A percentile compares a stretch with the other conserved stretches of the same genome.
Conservation (phyloP, 106 monocot species). For the Dactylorhiza incarnata region DNA sequence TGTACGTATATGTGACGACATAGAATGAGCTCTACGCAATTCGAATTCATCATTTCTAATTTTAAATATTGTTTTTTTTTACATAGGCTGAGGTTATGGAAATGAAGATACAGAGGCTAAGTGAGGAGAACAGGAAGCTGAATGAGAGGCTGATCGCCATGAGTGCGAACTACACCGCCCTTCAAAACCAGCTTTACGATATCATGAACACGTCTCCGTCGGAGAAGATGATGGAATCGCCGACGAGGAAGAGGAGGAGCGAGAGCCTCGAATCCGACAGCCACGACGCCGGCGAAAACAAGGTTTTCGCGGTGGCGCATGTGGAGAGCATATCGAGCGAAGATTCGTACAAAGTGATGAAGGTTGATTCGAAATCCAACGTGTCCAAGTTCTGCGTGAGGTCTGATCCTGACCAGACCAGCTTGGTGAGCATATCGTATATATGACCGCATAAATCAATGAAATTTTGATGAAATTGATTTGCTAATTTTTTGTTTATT, state of each 20-base stretch:
- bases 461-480: not conserved
- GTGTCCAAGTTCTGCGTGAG: not conserved
- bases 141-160: conserved; percentile 16
- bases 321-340: conserved; percentile 3
- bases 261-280: not conserved
- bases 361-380: not conserved
- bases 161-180: not conserved
- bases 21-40: not conserved
- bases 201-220: not conserved
- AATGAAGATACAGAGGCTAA: conserved; percentile 4
- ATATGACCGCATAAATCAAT: not conserved
- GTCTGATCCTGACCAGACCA: not conserved
- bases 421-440: not conserved
- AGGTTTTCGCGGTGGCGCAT: not conserved
- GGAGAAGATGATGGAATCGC: not conserved
- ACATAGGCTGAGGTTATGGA: not conserved
- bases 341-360: conserved; percentile 2
- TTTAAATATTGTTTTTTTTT: not conserved
- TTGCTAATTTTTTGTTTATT: not conserved
- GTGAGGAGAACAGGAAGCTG: conserved; percentile 22
- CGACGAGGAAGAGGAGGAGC: not conserved
- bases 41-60: not conserved
- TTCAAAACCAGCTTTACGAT: conserved; percentile 1
- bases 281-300: not conserved
- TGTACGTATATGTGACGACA: not conserved